Percentiles rank a stretch among this genome's conserved stretches.
Evolutionary conservation across 1,139 yeast genomes (phyloP).

Genomic region (Hyphopichia wangnamkhiaoensis): DNA sequence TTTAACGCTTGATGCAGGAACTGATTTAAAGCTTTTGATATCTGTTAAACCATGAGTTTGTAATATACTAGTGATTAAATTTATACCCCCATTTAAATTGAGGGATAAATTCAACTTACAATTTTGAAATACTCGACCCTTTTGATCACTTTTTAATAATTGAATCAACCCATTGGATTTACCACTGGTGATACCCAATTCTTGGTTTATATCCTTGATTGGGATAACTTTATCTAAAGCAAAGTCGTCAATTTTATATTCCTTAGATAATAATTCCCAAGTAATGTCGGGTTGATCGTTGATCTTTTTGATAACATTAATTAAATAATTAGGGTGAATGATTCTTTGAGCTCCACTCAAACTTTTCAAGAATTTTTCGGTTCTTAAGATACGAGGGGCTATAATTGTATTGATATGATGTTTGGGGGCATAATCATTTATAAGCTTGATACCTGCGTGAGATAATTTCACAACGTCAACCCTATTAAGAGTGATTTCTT

Average conservation of each 20-base stretch:
- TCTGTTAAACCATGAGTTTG: conserved; percentile 61
- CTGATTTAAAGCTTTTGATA: conserved; percentile 30
- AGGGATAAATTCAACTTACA: conserved; percentile 57
- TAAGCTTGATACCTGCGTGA: conserved; percentile 41
- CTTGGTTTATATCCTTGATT: conserved; percentile 29
- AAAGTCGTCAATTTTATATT: conserved; percentile 32
- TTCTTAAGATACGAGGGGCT: conserved; percentile 79
- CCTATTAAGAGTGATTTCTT: conserved; percentile 39
- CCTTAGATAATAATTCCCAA: conserved; percentile 20
- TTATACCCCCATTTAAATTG: conserved; percentile 68
- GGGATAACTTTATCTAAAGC: conserved; percentile 36
- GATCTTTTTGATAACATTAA: conserved; percentile 37
- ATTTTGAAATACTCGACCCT: conserved; percentile 45
- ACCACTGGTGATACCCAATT: conserved; percentile 26
- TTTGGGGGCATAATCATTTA: conserved; percentile 30
- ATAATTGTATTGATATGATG: conserved; percentile 49
- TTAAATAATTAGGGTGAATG: conserved; percentile 48
- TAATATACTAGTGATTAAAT: conserved; percentile 61
- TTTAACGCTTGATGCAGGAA: conserved; percentile 11
- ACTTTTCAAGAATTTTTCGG: conserved; percentile 74
- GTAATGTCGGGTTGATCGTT: conserved; percentile 12
- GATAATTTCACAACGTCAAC: conserved; percentile 27
- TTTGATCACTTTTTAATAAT: conserved; percentile 24
- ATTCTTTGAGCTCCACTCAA: conserved; percentile 39
- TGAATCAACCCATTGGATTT: conserved; percentile 19